Base-by-base conservation (phyloP, 2,329 filamentous ascomycete species). In the Ophiostoma novo-ulmi region DNA sequence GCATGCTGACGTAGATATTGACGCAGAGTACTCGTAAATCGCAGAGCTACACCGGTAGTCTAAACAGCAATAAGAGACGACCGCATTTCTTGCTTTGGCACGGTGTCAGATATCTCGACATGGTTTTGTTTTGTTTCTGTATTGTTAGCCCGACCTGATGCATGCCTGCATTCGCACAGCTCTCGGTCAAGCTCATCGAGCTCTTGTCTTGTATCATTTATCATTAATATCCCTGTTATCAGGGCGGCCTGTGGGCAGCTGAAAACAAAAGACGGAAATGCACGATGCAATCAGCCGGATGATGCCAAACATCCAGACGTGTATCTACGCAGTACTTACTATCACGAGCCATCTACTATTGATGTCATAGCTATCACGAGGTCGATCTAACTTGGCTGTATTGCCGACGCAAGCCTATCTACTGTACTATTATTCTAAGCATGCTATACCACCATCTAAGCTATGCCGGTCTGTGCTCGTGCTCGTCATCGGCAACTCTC, bases 41-140 rank as follows among this genome's bases (percentile, higher is more conserved):
- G 44, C 17, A 48, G 17, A 48, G 44, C 44, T n/a, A 5, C 17
- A 58, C 52, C 52, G 22, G 52, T 22, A 6, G 22, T 26, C 52
- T 26, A 58, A 58, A 58, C 52, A 58, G 52, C 52, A 58, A 58
- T 58, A 10, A 58, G 22, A 58, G n/a, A 58, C 52, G 52, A 26
- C 52, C 52, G 6, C 52, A 58, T 58, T 22, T 22, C 52, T 58
- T 58, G 22, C 22, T 58, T 58, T 58, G n/a, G 1, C 52, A 58
- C 52, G 52, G 20, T 48, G 44, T 48, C 41, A 10, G 38, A 39
- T 39, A 44, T 48, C 17, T n/a, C n/a, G 44, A 3, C 17, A n/a
- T 48, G 31, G 31, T 31, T 17, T 48, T 48, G 44, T 6, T 48
- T 6, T 39, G 38, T 39, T 11, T 39, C 38, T 2, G 38, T 8